phyloP scores from a whole-genome alignment of 108 stramenopile genomes.

The Fistulifera solaris region DNA sequence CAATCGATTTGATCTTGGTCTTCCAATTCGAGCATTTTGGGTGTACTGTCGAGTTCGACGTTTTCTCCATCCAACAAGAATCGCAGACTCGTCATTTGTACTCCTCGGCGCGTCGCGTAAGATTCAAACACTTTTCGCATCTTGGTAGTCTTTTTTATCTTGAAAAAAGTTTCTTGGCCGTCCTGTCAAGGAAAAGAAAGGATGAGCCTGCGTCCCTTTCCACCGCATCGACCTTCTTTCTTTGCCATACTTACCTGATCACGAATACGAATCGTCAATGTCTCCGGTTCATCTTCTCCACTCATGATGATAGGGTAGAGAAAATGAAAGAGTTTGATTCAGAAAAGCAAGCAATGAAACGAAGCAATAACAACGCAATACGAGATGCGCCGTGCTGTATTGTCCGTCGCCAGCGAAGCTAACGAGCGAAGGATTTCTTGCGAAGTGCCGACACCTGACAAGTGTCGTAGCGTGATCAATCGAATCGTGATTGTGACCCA shows the following conservation, averaged over 20 bases:
- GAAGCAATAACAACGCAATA: too few species aligned
- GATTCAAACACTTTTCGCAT: conserved; percentile 91
- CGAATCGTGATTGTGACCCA: too few species aligned
- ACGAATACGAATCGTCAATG: conserved; percentile 5
- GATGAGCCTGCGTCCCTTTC: not conserved
- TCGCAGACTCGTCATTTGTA: conserved; percentile 59
- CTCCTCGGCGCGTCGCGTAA: conserved; percentile 85
- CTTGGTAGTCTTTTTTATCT: conserved; percentile 94
- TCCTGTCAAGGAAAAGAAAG: conserved; percentile 32
- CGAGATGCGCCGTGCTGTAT: too few species aligned
- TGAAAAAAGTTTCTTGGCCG: conserved; percentile 93
- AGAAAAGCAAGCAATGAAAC: too few species aligned
- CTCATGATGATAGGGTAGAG: not conserved
- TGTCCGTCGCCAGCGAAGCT: too few species aligned
- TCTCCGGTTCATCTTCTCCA: conserved; percentile 1
- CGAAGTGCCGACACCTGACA: too few species aligned
- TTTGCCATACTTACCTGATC: conserved; percentile 5
- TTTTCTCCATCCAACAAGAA: conserved; percentile 94
- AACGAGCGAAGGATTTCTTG: too few species aligned
- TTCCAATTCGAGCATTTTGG: conserved; percentile 85
- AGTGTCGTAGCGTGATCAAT: too few species aligned
- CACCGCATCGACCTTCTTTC: not conserved
- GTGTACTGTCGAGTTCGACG: conserved; percentile 69
- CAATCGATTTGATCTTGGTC: conserved; percentile 95
- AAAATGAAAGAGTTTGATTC: too few species aligned